phyloP scores from a whole-genome alignment of 768 basidiomycete genomes.

The Leccinum barrowsii region DNA sequence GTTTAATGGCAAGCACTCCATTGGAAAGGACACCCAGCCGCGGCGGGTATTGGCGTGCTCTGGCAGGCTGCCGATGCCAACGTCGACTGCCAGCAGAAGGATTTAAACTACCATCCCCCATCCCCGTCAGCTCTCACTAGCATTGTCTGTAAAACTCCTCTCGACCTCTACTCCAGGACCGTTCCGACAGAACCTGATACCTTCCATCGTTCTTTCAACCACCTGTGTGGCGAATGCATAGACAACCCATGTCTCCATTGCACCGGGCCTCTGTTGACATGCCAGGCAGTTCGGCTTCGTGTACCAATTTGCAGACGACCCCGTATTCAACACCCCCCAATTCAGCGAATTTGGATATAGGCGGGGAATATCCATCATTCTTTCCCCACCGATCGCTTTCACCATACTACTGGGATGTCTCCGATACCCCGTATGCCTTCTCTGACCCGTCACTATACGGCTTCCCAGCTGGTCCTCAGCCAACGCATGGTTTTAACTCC shows the following conservation, averaged over 20 bases:
- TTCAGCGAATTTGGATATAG: background rate
- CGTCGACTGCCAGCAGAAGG: background rate
- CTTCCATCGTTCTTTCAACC: too few relatives aligned
- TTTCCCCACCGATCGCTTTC: background rate
- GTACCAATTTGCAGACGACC: background rate
- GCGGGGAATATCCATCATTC: background rate
- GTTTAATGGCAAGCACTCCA: background rate
- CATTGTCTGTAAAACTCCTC: background rate
- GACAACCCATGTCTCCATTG: too few relatives aligned
- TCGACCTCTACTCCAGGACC: too few relatives aligned
- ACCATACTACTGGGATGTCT: background rate
- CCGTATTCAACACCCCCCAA: background rate
- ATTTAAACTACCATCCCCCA: background rate
- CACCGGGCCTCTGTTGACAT: too few relatives aligned
- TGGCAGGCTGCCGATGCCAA: slow-evolving; percentile 13
- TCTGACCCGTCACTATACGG: background rate
- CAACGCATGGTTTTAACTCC: background rate
- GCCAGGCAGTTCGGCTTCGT: background rate
- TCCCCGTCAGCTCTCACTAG: background rate
- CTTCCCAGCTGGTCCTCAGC: background rate
- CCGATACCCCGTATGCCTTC: background rate
- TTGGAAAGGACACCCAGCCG: background rate
- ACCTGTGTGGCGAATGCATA: too few relatives aligned
- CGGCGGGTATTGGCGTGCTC: background rate
- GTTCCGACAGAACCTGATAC: too few relatives aligned